phyloP scores from a whole-genome alignment of 805 yeast genomes.

The Monosporozyma yasuniensis region DNA sequence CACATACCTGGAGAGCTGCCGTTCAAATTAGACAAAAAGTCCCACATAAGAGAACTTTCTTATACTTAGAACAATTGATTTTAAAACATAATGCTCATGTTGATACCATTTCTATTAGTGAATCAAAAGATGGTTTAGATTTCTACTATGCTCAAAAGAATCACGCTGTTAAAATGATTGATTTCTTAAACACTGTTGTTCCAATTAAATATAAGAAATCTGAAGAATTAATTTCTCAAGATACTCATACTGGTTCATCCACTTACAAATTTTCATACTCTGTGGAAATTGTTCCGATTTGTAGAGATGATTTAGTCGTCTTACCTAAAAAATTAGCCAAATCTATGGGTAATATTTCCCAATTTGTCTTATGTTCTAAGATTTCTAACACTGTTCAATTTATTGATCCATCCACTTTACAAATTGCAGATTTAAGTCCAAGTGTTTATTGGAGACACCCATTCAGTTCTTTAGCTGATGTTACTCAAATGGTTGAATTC shows the following conservation, averaged over 20 bases:
- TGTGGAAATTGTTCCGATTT: constrained; percentile 89
- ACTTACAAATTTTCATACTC: constrained; percentile 87
- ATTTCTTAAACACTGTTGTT: constrained; percentile 73
- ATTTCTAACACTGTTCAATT: constrained; percentile 78
- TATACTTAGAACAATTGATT: constrained; percentile 91
- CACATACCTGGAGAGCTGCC: constrained; percentile 96
- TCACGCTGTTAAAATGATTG: constrained; percentile 91
- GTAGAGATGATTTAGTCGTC: constrained; percentile 93
- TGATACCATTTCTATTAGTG: constrained; percentile 88
- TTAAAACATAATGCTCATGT: constrained; percentile 87
- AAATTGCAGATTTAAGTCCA: constrained; percentile 65
- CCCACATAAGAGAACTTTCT: constrained; percentile 90
- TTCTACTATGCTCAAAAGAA: constrained; percentile 82
- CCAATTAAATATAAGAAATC: constrained; percentile 80
- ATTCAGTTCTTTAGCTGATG: constrained; percentile 68
- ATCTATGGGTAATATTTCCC: constrained; percentile 71
- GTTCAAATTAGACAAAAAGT: constrained; percentile 98
- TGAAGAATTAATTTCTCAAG: constrained; percentile 84
- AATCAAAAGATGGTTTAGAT: constrained; percentile 88
- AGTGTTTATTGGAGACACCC: constrained; percentile 73
- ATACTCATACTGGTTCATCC: constrained; percentile 83
- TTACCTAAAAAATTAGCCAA: constrained; percentile 82
- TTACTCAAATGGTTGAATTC: constrained; percentile 71
- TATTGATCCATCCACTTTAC: constrained; percentile 74
- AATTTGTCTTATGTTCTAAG: constrained; percentile 77